A percentile compares a stretch with the other conserved stretches of the same genome.
These are phyloP conservation scores for Chlorociboria aeruginascens DNA, from an alignment of 495 filamentous ascomycete species.

Conservation along the genomic window DNA sequence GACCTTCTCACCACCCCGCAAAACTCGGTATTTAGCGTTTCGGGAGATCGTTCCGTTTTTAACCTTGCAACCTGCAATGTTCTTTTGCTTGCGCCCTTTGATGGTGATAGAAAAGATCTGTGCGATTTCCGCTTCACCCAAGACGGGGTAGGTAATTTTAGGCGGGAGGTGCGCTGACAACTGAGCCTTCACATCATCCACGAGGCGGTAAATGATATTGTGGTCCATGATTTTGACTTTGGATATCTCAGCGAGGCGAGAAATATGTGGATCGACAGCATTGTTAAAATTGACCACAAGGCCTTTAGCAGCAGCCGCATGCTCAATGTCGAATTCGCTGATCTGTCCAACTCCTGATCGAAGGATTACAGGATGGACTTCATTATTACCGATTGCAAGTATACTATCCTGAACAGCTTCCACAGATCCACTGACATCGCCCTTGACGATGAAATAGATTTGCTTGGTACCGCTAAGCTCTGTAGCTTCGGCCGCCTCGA, in stretches of 20 bases:
- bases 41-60: slow-evolving; percentile 62
- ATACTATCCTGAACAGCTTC: slow-evolving; percentile 76
- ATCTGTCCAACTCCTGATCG: slow-evolving; percentile 67
- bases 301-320: slow-evolving; percentile 59
- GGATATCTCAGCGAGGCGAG: slow-evolving; percentile 50
- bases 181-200: slow-evolving; percentile 64
- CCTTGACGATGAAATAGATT: slow-evolving; percentile 82
- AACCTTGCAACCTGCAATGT: slow-evolving; percentile 81
- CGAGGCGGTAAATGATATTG: slow-evolving; percentile 85
- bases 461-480: slow-evolving; percentile 41
- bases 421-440: slow-evolving; percentile 83
- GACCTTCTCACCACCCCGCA: slow-evolving; percentile 51
- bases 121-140: slow-evolving; percentile 80
- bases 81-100: slow-evolving; percentile 52
- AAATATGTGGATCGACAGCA: slow-evolving; percentile 52
- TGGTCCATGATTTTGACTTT: slow-evolving; percentile 72
- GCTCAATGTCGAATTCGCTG: slow-evolving; percentile 79
- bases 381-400: slow-evolving; percentile 64
- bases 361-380: slow-evolving; percentile 67
- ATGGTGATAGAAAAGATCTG: slow-evolving; percentile 75
- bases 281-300: slow-evolving; percentile 82
- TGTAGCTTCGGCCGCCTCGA: slow-evolving; percentile 6
- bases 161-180: slow-evolving; percentile 59
- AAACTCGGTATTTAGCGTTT: slow-evolving; percentile 53
- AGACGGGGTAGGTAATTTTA: slow-evolving; percentile 49